Evolutionary conservation across 75 land plant species (phyloP), one percentile per base, ranked within the genome.

Genomic region (Sequoia sempervirens): DNA sequence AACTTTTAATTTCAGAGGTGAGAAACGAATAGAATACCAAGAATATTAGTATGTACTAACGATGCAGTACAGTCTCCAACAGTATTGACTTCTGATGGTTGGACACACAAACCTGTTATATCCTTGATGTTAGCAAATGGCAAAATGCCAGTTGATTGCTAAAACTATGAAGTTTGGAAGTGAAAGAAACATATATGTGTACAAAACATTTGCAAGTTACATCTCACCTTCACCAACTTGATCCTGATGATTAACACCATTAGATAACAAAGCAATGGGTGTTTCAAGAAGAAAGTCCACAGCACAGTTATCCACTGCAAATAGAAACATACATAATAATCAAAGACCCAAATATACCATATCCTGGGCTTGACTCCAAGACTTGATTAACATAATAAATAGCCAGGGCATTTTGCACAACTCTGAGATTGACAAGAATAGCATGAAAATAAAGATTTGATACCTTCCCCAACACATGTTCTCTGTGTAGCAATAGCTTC

Each of bases 211-310:
- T 45, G 78, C 50, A 78, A 43, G 30, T 78, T 43, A 26, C 45
- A 20, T 45, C 80, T 23, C 30, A 78, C 80, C 45, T 43, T 78
- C 28, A 78, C 80, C 80, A 78, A 23, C 80, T 45, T n/a, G 28
- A 78, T 78, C 30, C 45, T 78, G 50, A 78, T 78, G 28, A 43
- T 43, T 45, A 14, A 78, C 30, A 26, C 80, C 38, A 78, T 78
- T 26, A 4, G 80, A 78, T 26, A 45, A 32, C 50, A 20, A 45
- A 26, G 52, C 50, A 78, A 43, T 26, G 40, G 80, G 80, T 45
- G 80, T n/a, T 78, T 78, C 32, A 45, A 78, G 80, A 78, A 78
- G 52, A 45, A 45, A 78, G 46, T 78, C 80, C 80, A 78, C 46
- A 12, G 45, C 46, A 45, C 52, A 45, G 46, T 43, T 78, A n/a